Evolutionary conservation across 2,329 filamentous ascomycete species (phyloP), one percentile per base, ranked within the genome.

Genomic region (Fonsecaea nubica): DNA sequence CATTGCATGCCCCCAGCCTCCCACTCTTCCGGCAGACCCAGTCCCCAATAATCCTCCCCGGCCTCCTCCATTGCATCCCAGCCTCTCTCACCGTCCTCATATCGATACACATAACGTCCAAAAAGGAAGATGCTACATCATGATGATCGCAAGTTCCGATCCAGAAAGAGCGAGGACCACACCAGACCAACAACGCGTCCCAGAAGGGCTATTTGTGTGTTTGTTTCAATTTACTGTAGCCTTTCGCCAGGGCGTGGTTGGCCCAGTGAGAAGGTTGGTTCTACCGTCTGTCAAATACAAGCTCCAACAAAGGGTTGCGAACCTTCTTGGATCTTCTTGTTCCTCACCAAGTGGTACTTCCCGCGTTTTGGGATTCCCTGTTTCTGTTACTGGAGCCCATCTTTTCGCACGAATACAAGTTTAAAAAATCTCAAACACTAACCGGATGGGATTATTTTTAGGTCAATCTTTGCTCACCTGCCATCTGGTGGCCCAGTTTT

Each of bases 391-490:
- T 50, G 8, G 40, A 45, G 3, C n/a, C 45, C 18, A 25, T 25
- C 45, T 25, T 50, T 50, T 25, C 45, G 0, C 18, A 42, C 40
- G 40, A n/a, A n/a, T n/a, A 25, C 25, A 25, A 25, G 25, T 25
- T 25, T 25, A 25, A 25, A 10, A 42, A 42, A 15, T 13, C 38
- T 4, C 18, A 8, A 48, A 7, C 45, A 50, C 45, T 50, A 50
- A 50, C 45, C 45, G 45, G 45, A 50, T 25, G 21, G 5, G 21
- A 50, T 50, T 50, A 50, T 50, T 50, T 50, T 50, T 50, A 50
- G 45, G 45, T 50, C 45, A 21, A 12, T 9, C 12, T 4, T 25
- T 15, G 21, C 45, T 50, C 45, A 25, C 45, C 21, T 50, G 45
- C 45, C 10, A 3, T 13, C 42, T 48, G n/a, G 42, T 48, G 42